Conservation (phyloP, 768 basidiomycete species). For the Leccinum subgranulosum region DNA sequence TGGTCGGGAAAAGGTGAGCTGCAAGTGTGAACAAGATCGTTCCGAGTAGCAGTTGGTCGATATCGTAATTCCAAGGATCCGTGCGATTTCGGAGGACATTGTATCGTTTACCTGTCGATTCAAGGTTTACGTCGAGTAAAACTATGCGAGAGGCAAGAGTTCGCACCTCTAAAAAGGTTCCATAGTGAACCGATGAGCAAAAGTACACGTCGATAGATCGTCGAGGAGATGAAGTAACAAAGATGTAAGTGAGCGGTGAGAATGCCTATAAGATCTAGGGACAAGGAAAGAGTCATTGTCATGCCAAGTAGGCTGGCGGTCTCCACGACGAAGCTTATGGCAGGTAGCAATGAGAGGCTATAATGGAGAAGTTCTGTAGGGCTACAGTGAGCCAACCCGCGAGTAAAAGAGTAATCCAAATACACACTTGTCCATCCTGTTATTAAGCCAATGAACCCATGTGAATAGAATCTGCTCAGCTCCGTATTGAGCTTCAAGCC, state of each 20-base stretch:
- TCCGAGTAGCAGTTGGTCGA: conserved; percentile 93
- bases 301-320: conserved; percentile 42
- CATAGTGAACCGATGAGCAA: conserved; percentile 65
- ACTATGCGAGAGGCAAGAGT: background rate
- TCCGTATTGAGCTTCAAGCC: conserved; percentile 96
- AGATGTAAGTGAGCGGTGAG: conserved; percentile 70
- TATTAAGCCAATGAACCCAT: conserved; percentile 63
- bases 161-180: conserved; percentile 85
- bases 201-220: conserved; percentile 60
- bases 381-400: conserved; percentile 4
- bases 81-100: conserved; percentile 86
- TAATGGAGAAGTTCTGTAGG: conserved; percentile 19
- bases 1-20: conserved; percentile 80
- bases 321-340: conserved; percentile 34
- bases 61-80: conserved; percentile 87
- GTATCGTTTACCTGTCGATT: conserved; percentile 70
- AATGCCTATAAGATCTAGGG: conserved; percentile 63
- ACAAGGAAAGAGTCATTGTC: conserved; percentile 64
- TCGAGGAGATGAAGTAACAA: conserved; percentile 61
- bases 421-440: conserved; percentile 70
- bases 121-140: background rate
- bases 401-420: background rate
- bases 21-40: conserved; percentile 84
- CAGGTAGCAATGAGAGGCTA: conserved; percentile 19
- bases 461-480: conserved; percentile 81